Base-by-base conservation (phyloP, 371 early-diverging fungal genomes). In the Dinochytrium kinnereticum region DNA sequence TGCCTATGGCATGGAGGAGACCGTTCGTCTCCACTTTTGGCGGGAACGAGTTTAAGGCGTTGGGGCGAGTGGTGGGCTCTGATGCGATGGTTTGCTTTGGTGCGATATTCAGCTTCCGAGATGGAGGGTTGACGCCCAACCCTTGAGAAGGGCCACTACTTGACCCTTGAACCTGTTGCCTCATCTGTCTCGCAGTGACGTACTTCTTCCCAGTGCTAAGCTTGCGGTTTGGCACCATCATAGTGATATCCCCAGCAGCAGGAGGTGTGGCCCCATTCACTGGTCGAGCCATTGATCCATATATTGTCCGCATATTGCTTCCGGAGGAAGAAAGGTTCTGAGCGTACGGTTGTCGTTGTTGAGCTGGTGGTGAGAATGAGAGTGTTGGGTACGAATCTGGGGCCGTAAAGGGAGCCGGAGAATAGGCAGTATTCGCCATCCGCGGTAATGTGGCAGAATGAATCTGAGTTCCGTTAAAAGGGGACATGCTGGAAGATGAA, bases 201-300 rank as follows among this genome's bases (percentile, higher is more conserved):
- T 61, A 61, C 36, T 26, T 28, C 13, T 34, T 61, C 34, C 61
- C 61, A 2, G n/a, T 26, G 3, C 13, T 37, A 3, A 61, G 5
- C 61, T 61, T 61, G 30, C 61, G 28, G 36, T 61, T 61, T 34
- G 61, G 61, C 30, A 37, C 30, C 61, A 61, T 61, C 34, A 34
- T 34, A 10, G 36, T 34, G 13, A 61, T 21, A 37, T 61, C 61
- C 3, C 34, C 61, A 13, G 57, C 24, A 19, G 57, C 7, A 19
- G 57, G 15, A 7, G 5, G 5, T 30, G 21, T 7, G 7, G 24
- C 10, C 10, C 57, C 30, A 55, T 55, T 55, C 7, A 55, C 57
- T 10, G 57, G 57, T 15, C 21, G 57, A 17, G 49, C 13, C 49
- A 49, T 15, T n/a, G 49, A 49, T 49, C n/a, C n/a, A n/a, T n/a